Base-by-base conservation (phyloP, 768 basidiomycete genomes). In the Termitomyces bulborhizus region DNA sequence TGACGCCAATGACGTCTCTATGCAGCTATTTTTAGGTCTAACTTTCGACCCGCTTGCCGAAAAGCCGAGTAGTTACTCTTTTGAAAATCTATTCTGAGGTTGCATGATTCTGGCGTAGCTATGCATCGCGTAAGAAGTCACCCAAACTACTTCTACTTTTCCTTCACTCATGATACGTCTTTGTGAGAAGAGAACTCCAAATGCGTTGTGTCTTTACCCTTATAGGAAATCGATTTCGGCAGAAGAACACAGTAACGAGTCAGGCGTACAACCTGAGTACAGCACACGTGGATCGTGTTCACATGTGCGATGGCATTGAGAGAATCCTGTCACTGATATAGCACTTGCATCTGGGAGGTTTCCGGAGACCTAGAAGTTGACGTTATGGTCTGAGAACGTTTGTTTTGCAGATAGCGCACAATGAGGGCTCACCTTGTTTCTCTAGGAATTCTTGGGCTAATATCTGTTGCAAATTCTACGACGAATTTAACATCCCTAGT, bases 401-500 rank as follows among this genome's bases (percentile, higher is more conserved):
- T 46, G 24, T 29, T n/a, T 8, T 24, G 39, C 27, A 13, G 18
- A 39, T 1, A 31, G 16, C 3, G 31, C 11, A 40, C 55, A 42
- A 53, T 53, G 51, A 49, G 36, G 40, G 12, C 26, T 37, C 32
- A 49, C 34, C 39, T 41, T 11, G 6, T 50, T 41, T 34, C 39
- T 49, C 46, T 53, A 44, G 42, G 51, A 11, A 26, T 45, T 18
- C 41, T 59, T 26, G 46, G 41, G 0, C 27, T 45, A 0, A 55
- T 21, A 18, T 39, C 34, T 39, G 26, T 34, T 41, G 42, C 42
- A 5, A 44, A 50, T 39, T 59, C 58, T 52, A 59, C 60, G 9
- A 59, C 63, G 6, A 71, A 76, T 26, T 59, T 77, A 16, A 78
- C 76, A 1, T 73, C 74, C n/a, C 64, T 78, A 8, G 78, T 78